A percentile compares a stretch with the other conserved stretches of the same genome.
Conservation (phyloP, 176 grass and related monocot species). For the Saccharum officinarum region DNA sequence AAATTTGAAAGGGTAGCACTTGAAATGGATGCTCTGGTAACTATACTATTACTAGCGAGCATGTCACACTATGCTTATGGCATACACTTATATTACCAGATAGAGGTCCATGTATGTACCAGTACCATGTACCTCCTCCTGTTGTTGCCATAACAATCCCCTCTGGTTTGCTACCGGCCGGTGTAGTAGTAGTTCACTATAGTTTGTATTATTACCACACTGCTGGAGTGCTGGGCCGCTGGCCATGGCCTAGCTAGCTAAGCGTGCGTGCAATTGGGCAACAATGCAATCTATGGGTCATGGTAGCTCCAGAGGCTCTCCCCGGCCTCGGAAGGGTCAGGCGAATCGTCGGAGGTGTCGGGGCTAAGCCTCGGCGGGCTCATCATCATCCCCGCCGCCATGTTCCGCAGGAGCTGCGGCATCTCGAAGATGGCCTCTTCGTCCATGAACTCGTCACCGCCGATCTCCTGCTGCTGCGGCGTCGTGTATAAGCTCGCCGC, state of each 20-base stretch:
- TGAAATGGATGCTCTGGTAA: conserved; percentile 4
- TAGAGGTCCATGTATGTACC: conserved; percentile 32
- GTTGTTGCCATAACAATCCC: conserved; percentile 4
- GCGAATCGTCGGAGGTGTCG: conserved; percentile 59
- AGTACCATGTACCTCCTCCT: background rate
- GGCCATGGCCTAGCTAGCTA: background rate
- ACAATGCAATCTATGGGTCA: conserved; percentile 46
- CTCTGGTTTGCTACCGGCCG: conserved; percentile 18
- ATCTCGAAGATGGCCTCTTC: conserved; percentile 95
- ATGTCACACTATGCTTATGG: background rate
- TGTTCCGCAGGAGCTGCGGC: conserved; percentile 81
- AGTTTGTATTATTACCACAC: conserved; percentile 35
- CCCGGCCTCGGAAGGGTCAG: conserved; percentile 47
- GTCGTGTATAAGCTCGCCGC: background rate
- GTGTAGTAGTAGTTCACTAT: background rate
- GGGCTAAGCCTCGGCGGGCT: conserved; percentile 82
- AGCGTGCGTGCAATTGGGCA: background rate
- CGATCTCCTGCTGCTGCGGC: conserved; percentile 6
- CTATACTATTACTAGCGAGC: background rate
- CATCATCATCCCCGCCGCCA: conserved; percentile 99
- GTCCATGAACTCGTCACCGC: conserved; percentile 64
- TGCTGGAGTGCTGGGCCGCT: conserved; percentile 3
- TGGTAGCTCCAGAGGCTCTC: conserved; percentile 84
- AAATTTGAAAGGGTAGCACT: background rate
- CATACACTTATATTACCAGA: conserved; percentile 25